phyloP scores from a whole-genome alignment of 2,329 filamentous ascomycete genomes.

The Daldinia sp. region DNA sequence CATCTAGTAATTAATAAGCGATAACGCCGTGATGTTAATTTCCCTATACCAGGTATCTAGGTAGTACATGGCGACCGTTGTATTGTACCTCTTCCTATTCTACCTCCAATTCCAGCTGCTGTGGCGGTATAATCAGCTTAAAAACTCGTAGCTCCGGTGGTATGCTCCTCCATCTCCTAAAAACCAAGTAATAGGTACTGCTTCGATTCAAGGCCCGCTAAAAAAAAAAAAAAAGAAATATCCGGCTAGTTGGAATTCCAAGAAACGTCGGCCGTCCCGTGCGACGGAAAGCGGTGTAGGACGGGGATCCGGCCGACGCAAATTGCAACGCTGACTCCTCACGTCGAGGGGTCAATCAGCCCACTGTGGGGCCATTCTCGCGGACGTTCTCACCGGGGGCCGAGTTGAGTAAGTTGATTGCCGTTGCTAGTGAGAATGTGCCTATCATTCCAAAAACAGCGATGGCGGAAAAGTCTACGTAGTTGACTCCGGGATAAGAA shows the following conservation, averaged over 20 bases:
- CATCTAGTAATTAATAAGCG: neutral
- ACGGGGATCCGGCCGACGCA: neutral
- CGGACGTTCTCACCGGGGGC: neutral
- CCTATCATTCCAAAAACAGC: neutral
- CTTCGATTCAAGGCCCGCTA: neutral
- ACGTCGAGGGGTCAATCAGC: constrained; percentile 1
- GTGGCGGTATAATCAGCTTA: neutral
- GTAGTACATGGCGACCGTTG: neutral
- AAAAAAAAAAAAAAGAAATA: neutral
- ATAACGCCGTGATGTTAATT: neutral
- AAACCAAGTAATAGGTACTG: neutral
- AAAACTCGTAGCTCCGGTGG: neutral
- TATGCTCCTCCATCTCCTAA: neutral
- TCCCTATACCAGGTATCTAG: neutral
- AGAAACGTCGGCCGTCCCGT: constrained; percentile 3
- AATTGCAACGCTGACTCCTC: constrained; percentile 7
- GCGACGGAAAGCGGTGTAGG: constrained; percentile 8
- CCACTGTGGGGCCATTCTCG: constrained; percentile 5
- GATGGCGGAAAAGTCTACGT: neutral
- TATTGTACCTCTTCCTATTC: neutral
- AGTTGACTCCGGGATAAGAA: neutral
- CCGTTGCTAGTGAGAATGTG: neutral
- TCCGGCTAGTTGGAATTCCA: neutral
- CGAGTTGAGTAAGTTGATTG: constrained; percentile 1
- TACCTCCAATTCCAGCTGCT: neutral